These are phyloP conservation scores for Saccharomycopsis amapae DNA, from an alignment of 805 yeast genomes.

Conservation along the genomic window DNA sequence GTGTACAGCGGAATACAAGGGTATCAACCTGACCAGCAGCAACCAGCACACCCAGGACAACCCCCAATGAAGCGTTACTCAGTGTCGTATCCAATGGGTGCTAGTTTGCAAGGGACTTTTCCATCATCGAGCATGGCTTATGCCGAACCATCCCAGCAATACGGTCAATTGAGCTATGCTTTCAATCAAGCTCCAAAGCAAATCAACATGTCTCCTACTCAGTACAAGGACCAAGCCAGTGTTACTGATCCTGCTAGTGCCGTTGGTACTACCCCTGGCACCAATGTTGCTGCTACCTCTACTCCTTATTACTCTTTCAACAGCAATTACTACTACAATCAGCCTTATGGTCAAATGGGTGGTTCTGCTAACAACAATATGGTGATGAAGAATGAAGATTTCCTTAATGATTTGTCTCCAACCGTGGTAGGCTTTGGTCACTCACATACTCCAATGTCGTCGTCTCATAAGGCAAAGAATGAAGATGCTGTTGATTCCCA, in stretches of 20 bases:
- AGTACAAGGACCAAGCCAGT: not conserved
- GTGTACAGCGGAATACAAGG: not conserved
- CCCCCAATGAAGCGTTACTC: constrained; percentile 3
- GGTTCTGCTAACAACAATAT: not conserved
- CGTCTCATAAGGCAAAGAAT: not conserved
- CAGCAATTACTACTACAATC: not conserved
- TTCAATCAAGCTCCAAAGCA: not conserved
- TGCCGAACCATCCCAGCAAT: not conserved
- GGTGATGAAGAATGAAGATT: constrained; percentile 1
- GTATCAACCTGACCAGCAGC: not conserved
- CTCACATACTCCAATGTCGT: not conserved
- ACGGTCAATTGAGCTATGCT: not conserved
- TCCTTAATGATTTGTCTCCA: constrained; percentile 10
- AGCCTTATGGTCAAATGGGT: not conserved
- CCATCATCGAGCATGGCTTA: not conserved
- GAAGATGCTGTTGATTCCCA: constrained; percentile 8
- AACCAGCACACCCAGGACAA: not conserved
- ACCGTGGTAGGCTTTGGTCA: constrained; percentile 9
- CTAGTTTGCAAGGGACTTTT: not conserved
- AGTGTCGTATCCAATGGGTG: constrained; percentile 2
- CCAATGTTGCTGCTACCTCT: too few relatives aligned
- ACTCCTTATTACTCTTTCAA: not conserved
- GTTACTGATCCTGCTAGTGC: not conserved
- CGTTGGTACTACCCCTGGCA: too few relatives aligned
- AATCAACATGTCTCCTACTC: not conserved